Conservation (phyloP, 495 filamentous ascomycete genomes). For the Tuber magnatum region DNA sequence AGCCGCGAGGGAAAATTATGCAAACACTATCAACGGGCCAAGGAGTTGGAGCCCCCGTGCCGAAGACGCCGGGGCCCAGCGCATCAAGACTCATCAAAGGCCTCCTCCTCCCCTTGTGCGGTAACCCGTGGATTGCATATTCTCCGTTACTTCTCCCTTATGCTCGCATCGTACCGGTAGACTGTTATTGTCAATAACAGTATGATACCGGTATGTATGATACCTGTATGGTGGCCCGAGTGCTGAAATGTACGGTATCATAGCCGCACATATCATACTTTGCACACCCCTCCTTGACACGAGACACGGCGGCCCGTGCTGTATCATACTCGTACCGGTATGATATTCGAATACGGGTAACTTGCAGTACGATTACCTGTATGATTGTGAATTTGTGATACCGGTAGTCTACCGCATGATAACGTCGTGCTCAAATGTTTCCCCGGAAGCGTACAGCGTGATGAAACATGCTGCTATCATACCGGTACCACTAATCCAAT, state of each 20-base stretch:
- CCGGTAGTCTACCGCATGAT: too few species aligned
- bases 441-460: background rate
- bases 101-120: background rate
- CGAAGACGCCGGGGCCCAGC: background rate
- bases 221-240: background rate
- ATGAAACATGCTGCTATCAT: background rate
- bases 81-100: background rate
- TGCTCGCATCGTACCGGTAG: background rate
- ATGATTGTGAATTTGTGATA: too few species aligned
- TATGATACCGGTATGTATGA: too few species aligned
- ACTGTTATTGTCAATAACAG: background rate
- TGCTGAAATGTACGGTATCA: background rate
- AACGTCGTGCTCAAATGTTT: conserved; percentile 3
- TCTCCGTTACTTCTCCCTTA: background rate
- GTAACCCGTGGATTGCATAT: background rate
- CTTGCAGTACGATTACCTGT: too few species aligned
- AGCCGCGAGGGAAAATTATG: background rate
- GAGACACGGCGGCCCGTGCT: too few species aligned
- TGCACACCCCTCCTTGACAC: background rate
- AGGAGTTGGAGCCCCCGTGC: background rate
- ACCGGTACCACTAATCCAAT: background rate
- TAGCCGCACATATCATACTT: background rate
- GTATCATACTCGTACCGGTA: too few species aligned
- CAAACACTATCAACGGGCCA: background rate
- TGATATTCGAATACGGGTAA: too few species aligned